phyloP scores from a whole-genome alignment of 441 rosid species.

The Populus hybrid region DNA sequence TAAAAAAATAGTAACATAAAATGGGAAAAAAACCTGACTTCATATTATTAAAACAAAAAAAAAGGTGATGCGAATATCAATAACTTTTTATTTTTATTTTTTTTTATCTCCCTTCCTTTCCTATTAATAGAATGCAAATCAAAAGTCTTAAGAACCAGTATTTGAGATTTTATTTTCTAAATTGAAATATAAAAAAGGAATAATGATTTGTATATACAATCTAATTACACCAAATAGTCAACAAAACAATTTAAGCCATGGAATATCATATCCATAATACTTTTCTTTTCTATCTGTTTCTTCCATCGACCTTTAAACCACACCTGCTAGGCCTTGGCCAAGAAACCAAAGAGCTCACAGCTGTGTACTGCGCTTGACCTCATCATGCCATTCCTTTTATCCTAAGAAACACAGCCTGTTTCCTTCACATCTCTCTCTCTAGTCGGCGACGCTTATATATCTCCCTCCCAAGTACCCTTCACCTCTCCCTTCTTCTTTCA shows the following conservation, averaged over 20 bases:
- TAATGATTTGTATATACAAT: not conserved
- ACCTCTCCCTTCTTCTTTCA: not conserved
- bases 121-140: not conserved
- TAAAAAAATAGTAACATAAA: too few relatives aligned
- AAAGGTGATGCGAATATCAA: too few relatives aligned
- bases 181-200: too few relatives aligned
- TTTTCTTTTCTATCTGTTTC: not conserved
- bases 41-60: too few relatives aligned
- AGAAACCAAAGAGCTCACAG: not conserved
- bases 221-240: not conserved
- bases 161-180: not conserved
- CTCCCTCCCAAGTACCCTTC: not conserved
- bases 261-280: not conserved
- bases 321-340: too few relatives aligned
- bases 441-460: conserved; percentile 10
- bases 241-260: not conserved
- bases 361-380: conserved; percentile 10
- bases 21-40: too few relatives aligned
- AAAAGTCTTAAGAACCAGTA: not conserved
- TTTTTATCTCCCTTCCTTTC: not conserved
- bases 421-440: not conserved
- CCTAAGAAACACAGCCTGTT: conserved; percentile 51
- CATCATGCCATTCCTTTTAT: conserved; percentile 13
- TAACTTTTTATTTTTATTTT: too few relatives aligned
- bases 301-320: too few relatives aligned